phyloP scores from a whole-genome alignment of 345 rosid species.

The Eucalyptus pumila region DNA sequence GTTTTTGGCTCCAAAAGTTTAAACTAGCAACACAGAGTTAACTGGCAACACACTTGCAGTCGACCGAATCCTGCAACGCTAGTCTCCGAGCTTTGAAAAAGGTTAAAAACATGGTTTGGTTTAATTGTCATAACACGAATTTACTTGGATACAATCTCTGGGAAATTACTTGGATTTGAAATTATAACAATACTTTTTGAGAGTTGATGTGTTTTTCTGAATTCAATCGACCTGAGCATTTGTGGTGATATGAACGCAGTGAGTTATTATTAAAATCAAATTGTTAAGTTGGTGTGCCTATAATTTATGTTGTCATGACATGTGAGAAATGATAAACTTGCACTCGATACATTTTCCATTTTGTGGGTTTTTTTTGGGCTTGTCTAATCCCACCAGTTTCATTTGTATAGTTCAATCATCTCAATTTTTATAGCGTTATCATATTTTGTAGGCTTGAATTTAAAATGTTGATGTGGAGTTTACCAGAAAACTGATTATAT shows the following conservation, averaged over 20 bases:
- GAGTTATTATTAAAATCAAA: neutral
- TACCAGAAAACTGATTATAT: too few relatives aligned
- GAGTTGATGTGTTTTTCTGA: fast-evolving
- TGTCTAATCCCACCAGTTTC: neutral
- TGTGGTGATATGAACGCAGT: fast-evolving
- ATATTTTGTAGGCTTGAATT: fast-evolving
- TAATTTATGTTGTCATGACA: neutral
- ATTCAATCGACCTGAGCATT: neutral
- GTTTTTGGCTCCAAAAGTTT: neutral
- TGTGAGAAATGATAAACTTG: neutral
- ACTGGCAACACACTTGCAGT: neutral
- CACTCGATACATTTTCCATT: fast-evolving
- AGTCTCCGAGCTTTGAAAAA: neutral
- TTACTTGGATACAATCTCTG: neutral
- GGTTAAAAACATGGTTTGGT: neutral
- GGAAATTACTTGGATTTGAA: neutral
- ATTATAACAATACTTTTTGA: fast-evolving
- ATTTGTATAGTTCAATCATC: neutral
- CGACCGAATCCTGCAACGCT: neutral
- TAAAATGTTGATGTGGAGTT: neutral
- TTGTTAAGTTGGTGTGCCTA: neutral
- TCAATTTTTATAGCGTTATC: neutral
- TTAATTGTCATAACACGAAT: neutral
- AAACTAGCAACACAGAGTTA: neutral
- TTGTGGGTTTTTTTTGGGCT: neutral